Evolutionary conservation across 208 protist species (phyloP).

Genomic region (Acanthamoeba culbertsoni): DNA sequence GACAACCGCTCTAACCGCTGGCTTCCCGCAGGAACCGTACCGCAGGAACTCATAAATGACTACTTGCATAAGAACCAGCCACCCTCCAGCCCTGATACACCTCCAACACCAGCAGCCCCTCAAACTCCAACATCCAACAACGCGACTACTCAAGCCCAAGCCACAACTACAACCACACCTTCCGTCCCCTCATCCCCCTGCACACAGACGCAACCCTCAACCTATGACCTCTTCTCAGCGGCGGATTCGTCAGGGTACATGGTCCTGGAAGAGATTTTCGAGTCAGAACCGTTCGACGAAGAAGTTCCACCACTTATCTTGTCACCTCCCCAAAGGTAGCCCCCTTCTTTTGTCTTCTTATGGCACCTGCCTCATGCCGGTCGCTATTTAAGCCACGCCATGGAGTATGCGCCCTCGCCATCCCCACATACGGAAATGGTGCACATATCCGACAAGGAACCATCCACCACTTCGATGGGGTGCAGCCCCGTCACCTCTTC

Average conservation of each 20-base stretch:
- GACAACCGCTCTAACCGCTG: constrained; percentile 25
- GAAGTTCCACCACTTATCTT: background rate
- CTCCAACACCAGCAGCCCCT: background rate
- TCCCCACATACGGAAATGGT: too few relatives aligned
- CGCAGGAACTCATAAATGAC: background rate
- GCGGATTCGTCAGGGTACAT: background rate
- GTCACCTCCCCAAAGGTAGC: too few relatives aligned
- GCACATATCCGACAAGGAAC: too few relatives aligned
- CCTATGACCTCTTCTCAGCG: background rate
- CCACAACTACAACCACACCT: background rate
- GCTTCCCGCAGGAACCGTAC: background rate
- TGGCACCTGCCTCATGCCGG: too few relatives aligned
- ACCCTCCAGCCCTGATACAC: background rate
- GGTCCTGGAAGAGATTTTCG: background rate
- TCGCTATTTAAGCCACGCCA: too few relatives aligned
- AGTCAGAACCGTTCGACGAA: background rate
- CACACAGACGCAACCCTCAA: background rate
- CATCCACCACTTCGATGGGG: too few relatives aligned
- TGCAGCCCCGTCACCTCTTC: too few relatives aligned
- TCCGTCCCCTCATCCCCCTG: background rate
- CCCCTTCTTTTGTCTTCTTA: too few relatives aligned
- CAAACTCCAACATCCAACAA: background rate
- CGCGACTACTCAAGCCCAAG: background rate
- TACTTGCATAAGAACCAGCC: background rate
- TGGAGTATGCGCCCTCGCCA: too few relatives aligned